Base-by-base conservation (phyloP, 1,284 basidiomycete species). In the Ganoderma sinense region DNA sequence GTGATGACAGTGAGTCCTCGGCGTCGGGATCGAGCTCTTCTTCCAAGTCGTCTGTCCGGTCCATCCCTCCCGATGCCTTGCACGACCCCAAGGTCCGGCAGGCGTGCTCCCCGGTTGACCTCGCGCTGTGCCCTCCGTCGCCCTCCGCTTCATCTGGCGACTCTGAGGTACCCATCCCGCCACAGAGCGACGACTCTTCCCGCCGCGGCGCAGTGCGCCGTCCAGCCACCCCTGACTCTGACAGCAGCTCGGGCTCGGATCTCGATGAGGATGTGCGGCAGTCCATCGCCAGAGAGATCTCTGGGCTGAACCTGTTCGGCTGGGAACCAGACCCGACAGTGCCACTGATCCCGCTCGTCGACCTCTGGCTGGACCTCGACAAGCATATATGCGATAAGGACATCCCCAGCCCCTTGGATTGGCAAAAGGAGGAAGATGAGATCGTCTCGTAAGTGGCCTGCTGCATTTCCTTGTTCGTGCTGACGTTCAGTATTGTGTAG, bases 311-410 rank as follows among this genome's bases (percentile, higher is more conserved):
- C 33, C 36, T 23, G 2, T 67, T 45, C 31, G 45, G 39, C 40
- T 65, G 63, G 63, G 60, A 65, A 7, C 55, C 48, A 31, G 64
- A 65, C 14, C 62, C 62, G 18, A 26, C 16, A 7, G 33, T 68
- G 0, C 51, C 63, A 26, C 40, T 26, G n/a, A 45, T 73, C 0
- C 72, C 72, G 5, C 63, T 71, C 2, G 72, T 73, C 7, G 66
- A 73, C 39, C 20, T 70, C 1, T 73, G 69, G 71, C 62, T 65
- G 4, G 67, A 73, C 29, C 62, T 73, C 33, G 58, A 29, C 1
- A 23, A 51, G 1, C 71, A 70, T n/a, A 31, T 73, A 2, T 40
- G 43, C n/a, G 62, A 41, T 11, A 58, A 55, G 7, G 31, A 55
- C 6, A 69, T 73, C 11, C 69, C 71, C 7, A 63, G 36, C 33